Base-by-base conservation (phyloP, 257 asterid genomes). In the Penstemon newberryi region DNA sequence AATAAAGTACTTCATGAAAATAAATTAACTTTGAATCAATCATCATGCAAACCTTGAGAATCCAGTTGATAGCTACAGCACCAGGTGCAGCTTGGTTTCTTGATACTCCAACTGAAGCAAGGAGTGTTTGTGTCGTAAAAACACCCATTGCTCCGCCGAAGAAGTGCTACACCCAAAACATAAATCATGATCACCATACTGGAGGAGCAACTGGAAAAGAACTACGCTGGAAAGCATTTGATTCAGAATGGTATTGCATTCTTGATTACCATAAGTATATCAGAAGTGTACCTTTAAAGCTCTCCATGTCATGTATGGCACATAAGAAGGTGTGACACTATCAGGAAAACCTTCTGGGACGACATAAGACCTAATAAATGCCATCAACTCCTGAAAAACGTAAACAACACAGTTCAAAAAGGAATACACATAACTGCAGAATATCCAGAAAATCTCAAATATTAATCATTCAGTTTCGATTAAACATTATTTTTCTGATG, bases 61-160 rank as follows among this genome's bases (percentile, higher is more conserved):
- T 89, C 99, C 99, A 94, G 73, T 94, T 91, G 84, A 91, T 89
- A 67, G 99, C 98, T 66, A 94, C 88, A 58, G 99, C 99, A 67
- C 98, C 86, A 36, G 91, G 92, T 56, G 82, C 80, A 50, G 90
- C 63, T 56, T 47, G 80, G 75, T 78, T 86, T 77, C 81, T 78
- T 63, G 93, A 82, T 57, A 91, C 88, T 77, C 99, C 99, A 53
- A 94, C 90, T 5, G 99, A 94, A 58, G 77, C 72, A 63, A 94
- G 82, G 55, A 94, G 96, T 51, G 99, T 82, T 77, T 91, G 97
- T n/a, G 97, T 94, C 4, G 99, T 94, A 72, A 94, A 94, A 67
- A 91, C 99, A 67, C 99, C 89, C 96, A 94, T 94, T 49, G 98
- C 99, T 75, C 99, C 99, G n/a, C 99, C 99, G 60, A 91, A 91